Evolutionary conservation across 495 filamentous ascomycete species (phyloP).

Genomic region (Alectoria sarmentosa): DNA sequence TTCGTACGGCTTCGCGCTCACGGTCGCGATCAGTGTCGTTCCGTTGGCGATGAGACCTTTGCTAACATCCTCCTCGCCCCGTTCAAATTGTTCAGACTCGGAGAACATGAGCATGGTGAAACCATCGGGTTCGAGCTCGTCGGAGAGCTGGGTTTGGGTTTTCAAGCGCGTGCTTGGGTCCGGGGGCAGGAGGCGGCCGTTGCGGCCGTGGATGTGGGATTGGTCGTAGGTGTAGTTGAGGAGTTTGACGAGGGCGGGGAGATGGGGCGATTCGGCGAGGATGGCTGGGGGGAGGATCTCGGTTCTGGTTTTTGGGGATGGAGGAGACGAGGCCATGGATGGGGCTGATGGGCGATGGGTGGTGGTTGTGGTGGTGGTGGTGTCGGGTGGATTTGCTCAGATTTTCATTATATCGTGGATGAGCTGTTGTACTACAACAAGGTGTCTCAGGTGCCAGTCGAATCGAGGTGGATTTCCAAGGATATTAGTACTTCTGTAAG

Average conservation of each 20-base stretch:
- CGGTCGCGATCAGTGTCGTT: slow-evolving; percentile 11
- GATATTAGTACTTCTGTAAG: not conserved
- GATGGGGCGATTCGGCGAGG: slow-evolving; percentile 12
- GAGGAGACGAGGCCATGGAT: not conserved
- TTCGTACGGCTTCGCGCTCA: slow-evolving; percentile 16
- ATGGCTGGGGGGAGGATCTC: not conserved
- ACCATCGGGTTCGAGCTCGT: slow-evolving; percentile 17
- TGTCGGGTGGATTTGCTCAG: not conserved
- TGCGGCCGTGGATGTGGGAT: slow-evolving; percentile 9
- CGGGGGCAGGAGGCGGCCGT: slow-evolving; percentile 3
- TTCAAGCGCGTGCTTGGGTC: not conserved
- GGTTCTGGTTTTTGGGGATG: not conserved
- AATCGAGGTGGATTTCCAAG: not conserved
- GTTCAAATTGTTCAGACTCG: too few species aligned
- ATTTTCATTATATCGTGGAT: not conserved
- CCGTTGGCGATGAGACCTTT: not conserved
- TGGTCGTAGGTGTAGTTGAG: slow-evolving; percentile 19
- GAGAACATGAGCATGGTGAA: slow-evolving; percentile 17
- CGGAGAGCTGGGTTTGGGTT: slow-evolving; percentile 10
- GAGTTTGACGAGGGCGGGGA: slow-evolving; percentile 22
- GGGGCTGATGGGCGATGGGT: not conserved
- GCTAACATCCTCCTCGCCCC: too few species aligned
- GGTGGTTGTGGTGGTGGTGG: too few species aligned
- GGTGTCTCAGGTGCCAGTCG: not conserved
- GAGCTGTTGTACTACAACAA: not conserved